Percentiles rank a stretch among this genome's conserved stretches.
Conservation (phyloP, 1,139 yeast genomes). For the Hanseniaspora uvarum region DNA sequence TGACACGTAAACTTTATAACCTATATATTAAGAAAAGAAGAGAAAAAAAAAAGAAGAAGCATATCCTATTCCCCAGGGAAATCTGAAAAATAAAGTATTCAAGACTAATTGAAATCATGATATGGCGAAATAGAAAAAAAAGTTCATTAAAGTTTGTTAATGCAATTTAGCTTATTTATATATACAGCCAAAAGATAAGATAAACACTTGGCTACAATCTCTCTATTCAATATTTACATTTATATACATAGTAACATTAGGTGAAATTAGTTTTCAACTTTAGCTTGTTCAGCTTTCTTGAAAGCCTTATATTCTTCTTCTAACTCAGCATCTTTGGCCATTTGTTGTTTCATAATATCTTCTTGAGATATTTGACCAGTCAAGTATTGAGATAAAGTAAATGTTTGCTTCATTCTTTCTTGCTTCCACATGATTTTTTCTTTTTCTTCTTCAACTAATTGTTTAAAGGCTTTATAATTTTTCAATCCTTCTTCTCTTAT, state of each 20-base stretch:
- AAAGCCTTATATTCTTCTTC: conserved; percentile 31
- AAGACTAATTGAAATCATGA: not conserved
- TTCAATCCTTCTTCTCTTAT: conserved; percentile 89
- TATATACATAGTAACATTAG: not conserved
- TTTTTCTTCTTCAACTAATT: conserved; percentile 78
- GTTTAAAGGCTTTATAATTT: conserved; percentile 76
- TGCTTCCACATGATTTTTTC: conserved; percentile 73
- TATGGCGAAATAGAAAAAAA: not conserved
- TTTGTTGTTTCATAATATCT: conserved; percentile 61
- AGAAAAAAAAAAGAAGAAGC: not conserved
- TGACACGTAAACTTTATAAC: not conserved
- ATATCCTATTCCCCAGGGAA: not conserved
- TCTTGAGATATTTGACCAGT: conserved; percentile 78
- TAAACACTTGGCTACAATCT: not conserved
- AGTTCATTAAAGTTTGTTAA: not conserved
- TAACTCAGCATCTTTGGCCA: conserved; percentile 38
- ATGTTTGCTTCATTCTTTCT: conserved; percentile 67
- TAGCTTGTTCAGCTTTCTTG: conserved; percentile 29
- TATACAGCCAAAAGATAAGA: not conserved
- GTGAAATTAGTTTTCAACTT: conserved; percentile 6
- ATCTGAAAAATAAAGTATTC: too few species aligned
- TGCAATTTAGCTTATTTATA: not conserved
- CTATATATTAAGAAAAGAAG: not conserved
- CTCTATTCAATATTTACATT: conserved; percentile 1
- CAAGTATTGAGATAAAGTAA: conserved; percentile 71